Conservation (phyloP, 352 stramenopile species). For the Phytophthora chlamydospora region DNA sequence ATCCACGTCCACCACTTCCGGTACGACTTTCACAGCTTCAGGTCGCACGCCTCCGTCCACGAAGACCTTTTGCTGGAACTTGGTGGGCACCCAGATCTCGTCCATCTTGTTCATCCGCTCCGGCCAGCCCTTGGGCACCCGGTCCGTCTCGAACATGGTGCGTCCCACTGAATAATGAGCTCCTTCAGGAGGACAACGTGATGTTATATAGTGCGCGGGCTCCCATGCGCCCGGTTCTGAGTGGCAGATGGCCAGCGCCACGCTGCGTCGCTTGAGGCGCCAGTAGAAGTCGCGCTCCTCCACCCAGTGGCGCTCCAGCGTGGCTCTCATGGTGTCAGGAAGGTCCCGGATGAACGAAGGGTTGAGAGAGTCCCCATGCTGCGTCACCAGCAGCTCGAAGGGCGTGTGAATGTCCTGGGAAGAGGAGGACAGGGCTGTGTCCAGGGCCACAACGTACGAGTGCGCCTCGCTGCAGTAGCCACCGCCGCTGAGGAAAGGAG, state of each 20-base stretch:
- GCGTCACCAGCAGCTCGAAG: conserved; percentile 71
- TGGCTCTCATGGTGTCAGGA: conserved; percentile 47
- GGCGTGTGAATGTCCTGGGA: conserved; percentile 1
- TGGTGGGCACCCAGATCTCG: conserved; percentile 94
- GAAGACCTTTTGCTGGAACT: conserved; percentile 84
- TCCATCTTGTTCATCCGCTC: conserved; percentile 92
- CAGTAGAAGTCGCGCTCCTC: conserved; percentile 76
- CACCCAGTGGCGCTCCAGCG: conserved; percentile 73
- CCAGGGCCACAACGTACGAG: conserved; percentile 81
- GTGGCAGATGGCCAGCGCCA: conserved; percentile 89
- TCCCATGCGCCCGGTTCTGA: conserved; percentile 93
- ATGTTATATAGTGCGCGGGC: conserved; percentile 73
- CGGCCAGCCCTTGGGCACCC: conserved; percentile 89
- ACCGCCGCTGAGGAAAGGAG: conserved; percentile 91
- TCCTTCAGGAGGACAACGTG: conserved; percentile 58
- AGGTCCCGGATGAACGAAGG: conserved; percentile 70
- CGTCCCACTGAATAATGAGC: conserved; percentile 78
- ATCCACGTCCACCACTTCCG: conserved; percentile 89
- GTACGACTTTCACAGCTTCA: conserved; percentile 73
- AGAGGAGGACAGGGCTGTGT: conserved; percentile 27
- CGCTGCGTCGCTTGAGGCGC: conserved; percentile 40
- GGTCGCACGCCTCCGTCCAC: conserved; percentile 57
- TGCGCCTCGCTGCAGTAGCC: conserved; percentile 94
- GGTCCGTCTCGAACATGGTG: conserved; percentile 97
- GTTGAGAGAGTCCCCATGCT: conserved; percentile 74